Conservation (phyloP, 139 green algal species). For the Chlamydomonas incerta region DNA sequence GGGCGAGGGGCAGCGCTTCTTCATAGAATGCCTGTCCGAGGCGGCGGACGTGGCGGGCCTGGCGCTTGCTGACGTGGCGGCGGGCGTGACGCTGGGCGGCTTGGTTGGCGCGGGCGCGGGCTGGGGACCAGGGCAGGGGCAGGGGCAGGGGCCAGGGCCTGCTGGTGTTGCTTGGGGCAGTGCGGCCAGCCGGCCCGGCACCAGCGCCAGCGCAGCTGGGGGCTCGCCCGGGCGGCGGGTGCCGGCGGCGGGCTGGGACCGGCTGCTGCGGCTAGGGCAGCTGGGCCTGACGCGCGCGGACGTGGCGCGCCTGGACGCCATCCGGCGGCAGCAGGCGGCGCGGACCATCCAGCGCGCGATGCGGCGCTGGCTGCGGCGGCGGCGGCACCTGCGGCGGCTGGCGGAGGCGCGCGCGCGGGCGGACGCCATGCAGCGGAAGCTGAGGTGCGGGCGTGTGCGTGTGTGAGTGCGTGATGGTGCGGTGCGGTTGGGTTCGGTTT, state of each 20-base stretch:
- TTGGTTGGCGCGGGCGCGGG: no score
- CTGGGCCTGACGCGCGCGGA: conserved; percentile 36
- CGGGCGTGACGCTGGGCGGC: neutral
- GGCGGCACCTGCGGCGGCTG: neutral
- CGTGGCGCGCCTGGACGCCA: conserved; percentile 9
- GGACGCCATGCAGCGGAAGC: conserved; percentile 14
- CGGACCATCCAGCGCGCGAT: conserved; percentile 28
- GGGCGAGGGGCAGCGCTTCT: conserved; percentile 13
- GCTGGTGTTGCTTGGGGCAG: no score
- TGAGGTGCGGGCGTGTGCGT: neutral
- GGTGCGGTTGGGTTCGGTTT: no score
- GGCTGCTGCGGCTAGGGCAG: conserved; percentile 36
- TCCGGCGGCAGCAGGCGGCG: neutral
- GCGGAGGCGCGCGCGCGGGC: conserved; percentile 25
- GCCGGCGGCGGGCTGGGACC: conserved; percentile 11
- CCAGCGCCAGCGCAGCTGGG: neutral
- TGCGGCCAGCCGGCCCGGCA: no score
- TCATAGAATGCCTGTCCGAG: conserved; percentile 22
- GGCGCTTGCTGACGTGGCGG: neutral
- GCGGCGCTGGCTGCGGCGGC: conserved; percentile 30
- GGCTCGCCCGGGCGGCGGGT: neutral
- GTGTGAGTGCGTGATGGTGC: no score
- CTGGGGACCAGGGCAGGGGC: no score
- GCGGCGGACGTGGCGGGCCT: conserved; percentile 22
- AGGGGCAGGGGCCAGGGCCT: no score